Conservation (phyloP, 2,329 filamentous ascomycete species). For the Apiospora hydei region DNA sequence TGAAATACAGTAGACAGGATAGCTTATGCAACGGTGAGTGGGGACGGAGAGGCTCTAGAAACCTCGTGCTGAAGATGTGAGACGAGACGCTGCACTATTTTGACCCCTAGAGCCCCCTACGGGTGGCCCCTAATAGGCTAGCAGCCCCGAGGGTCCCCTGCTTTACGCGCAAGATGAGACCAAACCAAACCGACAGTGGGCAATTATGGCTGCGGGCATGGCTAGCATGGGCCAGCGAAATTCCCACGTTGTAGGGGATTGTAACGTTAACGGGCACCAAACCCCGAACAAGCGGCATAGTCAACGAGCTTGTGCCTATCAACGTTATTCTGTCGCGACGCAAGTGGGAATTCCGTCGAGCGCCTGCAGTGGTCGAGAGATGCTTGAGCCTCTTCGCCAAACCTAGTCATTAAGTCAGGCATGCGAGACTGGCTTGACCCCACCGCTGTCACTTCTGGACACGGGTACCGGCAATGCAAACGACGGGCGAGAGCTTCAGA, state of each 20-base stretch:
- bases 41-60: slow-evolving; percentile 21
- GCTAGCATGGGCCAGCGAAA: not conserved
- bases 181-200: slow-evolving; percentile 9
- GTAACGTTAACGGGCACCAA: slow-evolving; percentile 5
- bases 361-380: not conserved
- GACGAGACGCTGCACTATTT: slow-evolving; percentile 13
- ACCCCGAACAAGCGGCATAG: not conserved
- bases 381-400: slow-evolving; percentile 14
- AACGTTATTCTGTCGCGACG: slow-evolving; percentile 9
- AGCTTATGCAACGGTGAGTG: slow-evolving; percentile 8
- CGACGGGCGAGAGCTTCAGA: not conserved
- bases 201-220: not conserved
- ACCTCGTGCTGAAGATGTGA: slow-evolving; percentile 2
- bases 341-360: slow-evolving; percentile 8
- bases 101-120: not conserved
- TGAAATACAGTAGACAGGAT: not conserved
- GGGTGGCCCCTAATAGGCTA: not conserved
- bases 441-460: slow-evolving; percentile 13
- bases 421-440: slow-evolving; percentile 10
- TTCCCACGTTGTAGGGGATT: slow-evolving; percentile 1
- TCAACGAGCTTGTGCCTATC: not conserved
- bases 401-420: slow-evolving; percentile 13
- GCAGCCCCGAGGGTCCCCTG: not conserved
- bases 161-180: not conserved
- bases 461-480: slow-evolving; percentile 18